These are phyloP conservation scores for Phyllosticta capitalensis DNA, from an alignment of 2,329 filamentous ascomycete species.

Conservation along the genomic window DNA sequence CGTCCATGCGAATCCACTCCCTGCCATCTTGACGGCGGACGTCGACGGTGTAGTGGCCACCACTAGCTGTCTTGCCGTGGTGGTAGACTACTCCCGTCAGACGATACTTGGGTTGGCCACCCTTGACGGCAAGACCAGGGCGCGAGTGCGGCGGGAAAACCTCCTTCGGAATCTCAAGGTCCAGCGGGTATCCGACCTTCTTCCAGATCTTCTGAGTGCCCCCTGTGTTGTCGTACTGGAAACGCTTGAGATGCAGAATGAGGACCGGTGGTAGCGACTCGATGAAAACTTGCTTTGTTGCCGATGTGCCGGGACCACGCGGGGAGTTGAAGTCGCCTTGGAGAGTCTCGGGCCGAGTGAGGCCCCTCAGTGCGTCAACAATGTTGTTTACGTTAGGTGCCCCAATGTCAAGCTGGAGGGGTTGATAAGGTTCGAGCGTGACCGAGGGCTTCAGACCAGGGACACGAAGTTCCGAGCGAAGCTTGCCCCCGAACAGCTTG, in stretches of 20 bases:
- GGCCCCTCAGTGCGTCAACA: constrained; percentile 73
- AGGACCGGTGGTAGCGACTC: constrained; percentile 84
- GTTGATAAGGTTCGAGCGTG: constrained; percentile 87
- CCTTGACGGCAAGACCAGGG: constrained; percentile 53
- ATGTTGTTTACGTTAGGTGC: constrained; percentile 82
- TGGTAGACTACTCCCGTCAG: constrained; percentile 92
- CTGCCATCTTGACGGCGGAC: constrained; percentile 86
- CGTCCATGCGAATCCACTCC: constrained; percentile 94
- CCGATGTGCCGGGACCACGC: constrained; percentile 64
- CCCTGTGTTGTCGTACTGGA: constrained; percentile 82
- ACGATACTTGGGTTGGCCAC: constrained; percentile 69
- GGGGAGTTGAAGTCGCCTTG: constrained; percentile 76
- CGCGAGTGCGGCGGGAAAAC: constrained; percentile 71
- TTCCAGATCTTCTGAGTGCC: constrained; percentile 98
- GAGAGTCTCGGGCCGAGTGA: constrained; percentile 76
- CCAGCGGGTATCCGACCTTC: constrained; percentile 88
- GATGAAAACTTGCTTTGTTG: constrained; percentile 91
- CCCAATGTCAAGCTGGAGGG: constrained; percentile 89
- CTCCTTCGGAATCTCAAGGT: constrained; percentile 87
- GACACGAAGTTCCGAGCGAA: constrained; percentile 81
- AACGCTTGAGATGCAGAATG: constrained; percentile 92
- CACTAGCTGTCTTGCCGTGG: constrained; percentile 91
- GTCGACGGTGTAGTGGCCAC: constrained; percentile 97
- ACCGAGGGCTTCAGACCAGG: constrained; percentile 83
- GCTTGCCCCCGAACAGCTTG: constrained; percentile 86